Base-by-base conservation (phyloP, 192 early-diverging fungal species). In the Umbelopsis sp. region DNA sequence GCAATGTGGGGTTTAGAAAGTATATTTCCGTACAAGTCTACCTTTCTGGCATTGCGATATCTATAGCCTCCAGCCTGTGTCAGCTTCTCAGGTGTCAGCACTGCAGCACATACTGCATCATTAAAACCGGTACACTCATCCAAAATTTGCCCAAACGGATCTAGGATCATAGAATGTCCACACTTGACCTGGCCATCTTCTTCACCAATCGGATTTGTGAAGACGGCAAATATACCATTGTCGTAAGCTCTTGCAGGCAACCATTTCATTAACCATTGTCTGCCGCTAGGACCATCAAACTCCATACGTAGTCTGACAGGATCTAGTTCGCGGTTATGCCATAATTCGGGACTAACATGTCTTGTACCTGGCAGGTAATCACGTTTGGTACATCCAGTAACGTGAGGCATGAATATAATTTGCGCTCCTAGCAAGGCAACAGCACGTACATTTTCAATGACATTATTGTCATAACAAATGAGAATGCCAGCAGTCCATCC, bases 401-500 rank as follows among this genome's bases (percentile, higher is more conserved):
- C 67, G 35, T 69, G 67, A 5, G 67, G 67, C 67, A 69, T 69
- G 25, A 69, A 69, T 1, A 69, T 23, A 5, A 69, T 41, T 41
- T 69, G 48, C 21, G 67, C 67, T 4, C 67, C 67, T 23, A 69
- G 23, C 8, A 69, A 48, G 13, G 67, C 35, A 2, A 48, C 49
- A 15, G 67, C 67, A 41, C 67, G 67, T 5, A 49, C 67, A 35
- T 69, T 51, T 22, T 69, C 67, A 35, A 69, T 69, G 11, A 69
- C 67, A 69, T 69, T 69, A 15, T 69, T 69, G 15, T 69, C 67
- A 35, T 69, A 69, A 15, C 67, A 69, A 25, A 69, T 69, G 25
- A 69, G 49, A 69, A 69, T 69, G 11, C 67, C 67, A 37, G 48
- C 47, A n/a, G 33, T 49, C 67, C 67, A 69, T 30, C 67, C 67